Evolutionary conservation across 148 eudicot species (phyloP).

Genomic region (Salicornia ramosissima): DNA sequence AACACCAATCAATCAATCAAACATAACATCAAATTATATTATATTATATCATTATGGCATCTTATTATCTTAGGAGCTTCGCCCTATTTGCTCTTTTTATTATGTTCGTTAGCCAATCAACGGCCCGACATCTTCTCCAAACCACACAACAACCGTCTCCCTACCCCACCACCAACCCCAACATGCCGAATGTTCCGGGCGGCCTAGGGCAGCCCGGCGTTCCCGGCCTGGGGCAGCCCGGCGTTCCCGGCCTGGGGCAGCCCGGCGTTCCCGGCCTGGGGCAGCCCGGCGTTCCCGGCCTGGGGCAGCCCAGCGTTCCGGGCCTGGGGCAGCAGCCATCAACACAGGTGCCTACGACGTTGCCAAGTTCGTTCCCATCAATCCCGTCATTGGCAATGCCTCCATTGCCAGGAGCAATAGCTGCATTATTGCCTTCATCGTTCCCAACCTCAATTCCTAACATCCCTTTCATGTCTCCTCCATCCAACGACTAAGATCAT

Average conservation of each 20-base stretch:
- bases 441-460: not conserved
- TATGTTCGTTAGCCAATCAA: not conserved
- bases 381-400: slow-evolving; percentile 2
- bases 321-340: not conserved
- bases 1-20: not conserved
- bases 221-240: not conserved
- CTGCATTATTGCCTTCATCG: not conserved
- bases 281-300: not conserved
- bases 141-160: not conserved
- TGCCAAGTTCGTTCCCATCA: not conserved
- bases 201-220: not conserved
- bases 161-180: not conserved
- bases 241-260: not conserved
- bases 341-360: not conserved
- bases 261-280: not conserved
- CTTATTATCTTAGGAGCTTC: not conserved
- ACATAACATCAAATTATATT: not conserved
- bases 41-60: not conserved
- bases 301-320: not conserved
- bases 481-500: not conserved
- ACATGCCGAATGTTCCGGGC: not conserved
- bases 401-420: slow-evolving; percentile 6
- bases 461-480: not conserved
- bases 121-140: slow-evolving; percentile 6
- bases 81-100: not conserved